Conservation (phyloP, 1,284 basidiomycete genomes). For the Pseudozyma hubeiensis region DNA sequence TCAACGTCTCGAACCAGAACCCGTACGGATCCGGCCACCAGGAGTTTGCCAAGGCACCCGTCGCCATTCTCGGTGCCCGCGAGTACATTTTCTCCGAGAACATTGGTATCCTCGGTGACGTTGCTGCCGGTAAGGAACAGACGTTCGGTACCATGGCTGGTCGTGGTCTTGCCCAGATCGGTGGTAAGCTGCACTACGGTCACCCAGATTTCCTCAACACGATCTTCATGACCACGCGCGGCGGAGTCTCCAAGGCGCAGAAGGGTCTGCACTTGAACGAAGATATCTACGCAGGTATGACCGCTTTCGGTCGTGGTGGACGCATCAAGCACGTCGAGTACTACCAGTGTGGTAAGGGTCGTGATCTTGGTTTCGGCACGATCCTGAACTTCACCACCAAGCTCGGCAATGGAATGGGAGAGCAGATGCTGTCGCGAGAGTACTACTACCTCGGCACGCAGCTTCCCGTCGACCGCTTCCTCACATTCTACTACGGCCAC, state of each 20-base stretch:
- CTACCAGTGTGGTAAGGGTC: slow-evolving; percentile 95
- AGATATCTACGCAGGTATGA: slow-evolving; percentile 99
- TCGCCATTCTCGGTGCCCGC: slow-evolving; percentile 96
- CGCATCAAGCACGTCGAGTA: slow-evolving; percentile 99
- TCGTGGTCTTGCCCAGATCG: slow-evolving; percentile 93
- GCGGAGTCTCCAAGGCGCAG: slow-evolving; percentile 98
- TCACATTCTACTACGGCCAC: slow-evolving; percentile 99
- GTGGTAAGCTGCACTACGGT: slow-evolving; percentile 98
- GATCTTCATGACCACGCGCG: slow-evolving; percentile 97
- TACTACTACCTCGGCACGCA: slow-evolving; percentile 99
- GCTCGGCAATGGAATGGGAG: slow-evolving; percentile 99
- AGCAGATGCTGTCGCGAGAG: slow-evolving; percentile 98
- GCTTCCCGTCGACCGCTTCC: slow-evolving; percentile 95
- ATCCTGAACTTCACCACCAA: slow-evolving; percentile 99
- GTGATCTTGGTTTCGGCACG: slow-evolving; percentile 98
- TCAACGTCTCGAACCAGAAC: slow-evolving; percentile 83
- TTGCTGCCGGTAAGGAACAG: slow-evolving; percentile 98
- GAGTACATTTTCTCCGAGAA: slow-evolving; percentile 99
- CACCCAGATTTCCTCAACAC: slow-evolving; percentile 99
- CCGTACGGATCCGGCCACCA: slow-evolving; percentile 82
- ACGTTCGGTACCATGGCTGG: slow-evolving; percentile 98
- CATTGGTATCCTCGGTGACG: slow-evolving; percentile 97
- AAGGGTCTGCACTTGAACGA: slow-evolving; percentile 98
- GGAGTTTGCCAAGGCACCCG: slow-evolving; percentile 82
- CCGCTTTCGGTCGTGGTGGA: slow-evolving; percentile 93